Evolutionary conservation across 495 filamentous ascomycete genomes (phyloP).

Genomic region (Pseudomonodictys pantanalensis): DNA sequence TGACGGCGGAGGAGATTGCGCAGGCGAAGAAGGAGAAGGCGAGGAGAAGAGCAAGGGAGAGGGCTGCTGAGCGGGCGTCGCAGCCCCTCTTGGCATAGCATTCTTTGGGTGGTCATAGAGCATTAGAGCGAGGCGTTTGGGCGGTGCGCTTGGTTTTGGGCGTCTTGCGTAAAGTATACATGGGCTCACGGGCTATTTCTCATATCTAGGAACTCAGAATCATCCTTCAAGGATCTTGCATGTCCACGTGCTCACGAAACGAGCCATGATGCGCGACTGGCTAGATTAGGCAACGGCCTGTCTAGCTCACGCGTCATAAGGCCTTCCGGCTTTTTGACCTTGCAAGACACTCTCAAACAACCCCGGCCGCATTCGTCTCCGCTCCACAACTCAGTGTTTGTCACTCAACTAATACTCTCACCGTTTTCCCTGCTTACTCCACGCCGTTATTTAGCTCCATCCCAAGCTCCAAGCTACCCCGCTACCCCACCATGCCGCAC

Average conservation of each 20-base stretch:
- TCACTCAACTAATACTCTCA: too few relatives aligned
- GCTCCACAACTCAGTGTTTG: too few relatives aligned
- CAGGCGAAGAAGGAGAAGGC: constrained; percentile 36
- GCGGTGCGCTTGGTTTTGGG: too few relatives aligned
- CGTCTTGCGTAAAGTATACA: too few relatives aligned
- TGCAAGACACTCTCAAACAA: neutral
- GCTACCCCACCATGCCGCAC: constrained; percentile 34
- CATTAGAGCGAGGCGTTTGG: constrained; percentile 28
- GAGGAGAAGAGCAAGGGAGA: constrained; percentile 32
- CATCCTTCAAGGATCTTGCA: neutral
- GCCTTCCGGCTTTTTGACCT: neutral
- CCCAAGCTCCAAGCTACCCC: constrained; percentile 15
- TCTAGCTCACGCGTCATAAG: neutral
- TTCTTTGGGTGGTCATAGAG: neutral
- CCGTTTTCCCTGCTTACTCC: too few relatives aligned
- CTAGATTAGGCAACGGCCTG: constrained; percentile 14
- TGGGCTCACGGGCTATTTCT: too few relatives aligned
- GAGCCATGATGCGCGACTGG: constrained; percentile 10
- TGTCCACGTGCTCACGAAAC: constrained; percentile 22
- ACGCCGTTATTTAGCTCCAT: too few relatives aligned
- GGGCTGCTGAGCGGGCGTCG: constrained; percentile 19
- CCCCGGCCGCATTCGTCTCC: too few relatives aligned
- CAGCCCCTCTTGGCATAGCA: constrained; percentile 35
- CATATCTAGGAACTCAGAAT: too few relatives aligned
- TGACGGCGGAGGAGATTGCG: constrained; percentile 21